Base-by-base conservation (phyloP, 2,329 filamentous ascomycete species). In the Monosporascus cannonballus region DNA sequence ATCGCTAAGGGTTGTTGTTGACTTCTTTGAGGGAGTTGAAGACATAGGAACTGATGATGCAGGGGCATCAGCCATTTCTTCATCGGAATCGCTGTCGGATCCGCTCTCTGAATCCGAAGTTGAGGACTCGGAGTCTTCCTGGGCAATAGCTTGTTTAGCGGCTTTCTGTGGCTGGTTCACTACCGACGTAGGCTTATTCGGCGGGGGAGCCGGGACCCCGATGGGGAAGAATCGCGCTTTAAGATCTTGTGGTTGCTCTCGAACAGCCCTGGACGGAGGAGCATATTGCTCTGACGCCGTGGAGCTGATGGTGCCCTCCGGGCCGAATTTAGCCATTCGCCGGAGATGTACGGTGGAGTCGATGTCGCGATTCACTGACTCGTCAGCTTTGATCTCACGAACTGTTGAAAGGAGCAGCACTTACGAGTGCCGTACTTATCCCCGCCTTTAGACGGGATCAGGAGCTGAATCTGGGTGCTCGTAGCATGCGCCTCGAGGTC, bases 211-310 rank as follows among this genome's bases (percentile, higher is more conserved):
- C 8, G 72, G 58, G 44, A 81, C 74, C 27, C 87, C 87, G 45
- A 86, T 79, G 1, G 87, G 87, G 51, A 78, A 78, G 68, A 81
- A 90, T 36, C 87, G 81, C 68, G 84, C 79, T 61, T 78, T 83
- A 51, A 92, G 71, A 6, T 83, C 85, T 61, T 79, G 76, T 1
- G 88, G 86, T 66, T 91, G 88, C 46, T 80, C 74, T 54, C 85
- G 80, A 48, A 82, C 73, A 1, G 76, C 67, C 54, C 74, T 81
- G 2, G 63, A 60, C 52, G 77, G 72, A 4, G 78, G 71, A 3
- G 76, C 72, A 47, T 75, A 72, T 22, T 73, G 65, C 14, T 68
- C 47, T 54, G 67, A 60, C 67, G 71, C 56, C 66, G 72, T 68
- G 68, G 76, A 56, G 63, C 69, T 60, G 58, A 67, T 57, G 54